Percentiles rank a stretch among this genome's conserved stretches.
Evolutionary conservation across 345 rosid genomes (phyloP).

Genomic region (Melaleuca quinquenervia): DNA sequence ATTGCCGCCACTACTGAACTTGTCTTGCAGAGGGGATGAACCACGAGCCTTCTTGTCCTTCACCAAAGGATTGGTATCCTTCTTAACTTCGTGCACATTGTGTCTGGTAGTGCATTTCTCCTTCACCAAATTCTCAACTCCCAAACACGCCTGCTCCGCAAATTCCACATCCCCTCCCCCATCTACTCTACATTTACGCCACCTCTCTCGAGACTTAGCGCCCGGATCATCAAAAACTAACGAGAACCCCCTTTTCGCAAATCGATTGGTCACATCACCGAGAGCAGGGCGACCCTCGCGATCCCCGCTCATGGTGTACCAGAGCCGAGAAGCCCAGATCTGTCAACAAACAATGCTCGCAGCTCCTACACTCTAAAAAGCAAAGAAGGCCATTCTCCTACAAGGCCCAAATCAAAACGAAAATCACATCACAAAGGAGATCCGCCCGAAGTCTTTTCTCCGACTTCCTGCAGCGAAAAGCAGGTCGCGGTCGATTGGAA

Average conservation of each 20-base stretch:
- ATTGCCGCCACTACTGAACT: not conserved
- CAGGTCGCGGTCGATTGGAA: not conserved
- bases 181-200: conserved; percentile 3
- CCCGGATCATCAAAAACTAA: conserved; percentile 21
- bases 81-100: conserved; percentile 1
- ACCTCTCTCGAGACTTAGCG: conserved; percentile 19
- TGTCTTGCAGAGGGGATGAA: not conserved
- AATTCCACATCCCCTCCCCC: conserved; percentile 13
- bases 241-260: conserved; percentile 35
- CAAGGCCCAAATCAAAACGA: not conserved
- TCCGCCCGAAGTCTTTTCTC: not conserved
- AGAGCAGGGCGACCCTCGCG: conserved; percentile 19
- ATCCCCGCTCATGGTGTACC: conserved; percentile 40
- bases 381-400: not conserved
- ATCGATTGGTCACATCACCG: conserved; percentile 42
- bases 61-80: not conserved
- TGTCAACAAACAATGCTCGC: not conserved
- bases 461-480: not conserved
- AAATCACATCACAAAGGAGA: not conserved
- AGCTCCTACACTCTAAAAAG: not conserved
- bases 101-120: conserved; percentile 14
- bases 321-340: not conserved
- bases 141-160: conserved; percentile 28
- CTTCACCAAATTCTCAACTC: conserved; percentile 31
- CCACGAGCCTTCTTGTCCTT: conserved; percentile 9